Evolutionary conservation across 2,329 filamentous ascomycete species (phyloP).

Genomic region (Fusarium brachygibbosum): DNA sequence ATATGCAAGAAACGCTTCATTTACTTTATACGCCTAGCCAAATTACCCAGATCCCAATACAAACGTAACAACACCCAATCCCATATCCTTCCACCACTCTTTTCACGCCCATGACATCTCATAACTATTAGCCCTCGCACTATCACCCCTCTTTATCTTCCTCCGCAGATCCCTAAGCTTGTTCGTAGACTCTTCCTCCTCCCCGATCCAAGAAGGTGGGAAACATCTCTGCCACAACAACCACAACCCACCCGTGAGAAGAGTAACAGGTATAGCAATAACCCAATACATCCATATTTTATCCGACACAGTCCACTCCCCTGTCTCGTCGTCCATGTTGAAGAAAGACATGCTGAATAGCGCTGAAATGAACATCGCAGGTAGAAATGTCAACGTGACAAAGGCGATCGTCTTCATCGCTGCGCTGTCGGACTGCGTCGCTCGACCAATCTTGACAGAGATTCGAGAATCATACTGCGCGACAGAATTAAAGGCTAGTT

Average conservation of each 20-base stretch:
- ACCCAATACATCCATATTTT: conserved; percentile 57
- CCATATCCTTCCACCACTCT: background rate
- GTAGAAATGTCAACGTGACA: conserved; percentile 63
- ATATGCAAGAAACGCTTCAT: background rate
- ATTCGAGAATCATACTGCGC: conserved; percentile 57
- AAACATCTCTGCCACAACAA: conserved; percentile 20
- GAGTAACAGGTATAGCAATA: conserved; percentile 50
- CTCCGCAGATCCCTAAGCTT: background rate
- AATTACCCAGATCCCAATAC: background rate
- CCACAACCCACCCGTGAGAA: conserved; percentile 43
- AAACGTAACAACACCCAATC: background rate
- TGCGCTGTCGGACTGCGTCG: conserved; percentile 61
- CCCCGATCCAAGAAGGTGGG: conserved; percentile 15
- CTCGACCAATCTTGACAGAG: conserved; percentile 57
- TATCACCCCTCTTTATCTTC: background rate
- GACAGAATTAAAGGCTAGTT: conserved; percentile 63
- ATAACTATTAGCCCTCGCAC: background rate
- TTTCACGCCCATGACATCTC: background rate
- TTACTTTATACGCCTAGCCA: background rate
- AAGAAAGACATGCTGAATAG: conserved; percentile 64
- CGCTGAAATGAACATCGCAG: conserved; percentile 64
- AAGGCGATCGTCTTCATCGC: conserved; percentile 66
- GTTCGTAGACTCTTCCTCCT: conserved; percentile 11
- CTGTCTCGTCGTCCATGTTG: conserved; percentile 43
- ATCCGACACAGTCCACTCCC: conserved; percentile 48